Evolutionary conservation across 2,329 filamentous ascomycete species (phyloP).

Genomic region (Beauveria scarabaeidicola): DNA sequence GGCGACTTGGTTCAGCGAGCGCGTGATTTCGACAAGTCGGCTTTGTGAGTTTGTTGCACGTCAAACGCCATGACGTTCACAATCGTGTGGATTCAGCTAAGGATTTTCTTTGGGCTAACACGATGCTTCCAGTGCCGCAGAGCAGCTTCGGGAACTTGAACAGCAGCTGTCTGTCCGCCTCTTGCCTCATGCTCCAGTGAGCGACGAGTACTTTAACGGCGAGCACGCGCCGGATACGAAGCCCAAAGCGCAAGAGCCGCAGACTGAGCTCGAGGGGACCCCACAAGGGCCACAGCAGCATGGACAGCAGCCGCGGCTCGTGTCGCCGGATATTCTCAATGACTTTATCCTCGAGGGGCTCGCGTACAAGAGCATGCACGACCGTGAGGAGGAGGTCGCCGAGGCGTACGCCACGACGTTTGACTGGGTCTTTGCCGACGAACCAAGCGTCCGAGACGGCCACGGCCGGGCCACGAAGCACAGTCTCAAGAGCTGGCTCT

Average conservation of each 20-base stretch:
- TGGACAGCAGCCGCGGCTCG: background rate
- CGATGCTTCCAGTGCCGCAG: background rate
- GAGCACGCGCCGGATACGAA: background rate
- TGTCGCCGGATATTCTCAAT: slow-evolving; percentile 18
- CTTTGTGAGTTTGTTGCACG: background rate
- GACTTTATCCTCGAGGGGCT: slow-evolving; percentile 25
- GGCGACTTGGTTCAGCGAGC: background rate
- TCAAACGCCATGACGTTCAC: background rate
- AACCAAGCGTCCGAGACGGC: background rate
- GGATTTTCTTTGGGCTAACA: background rate
- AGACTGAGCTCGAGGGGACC: background rate
- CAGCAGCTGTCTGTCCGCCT: background rate
- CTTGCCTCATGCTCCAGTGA: background rate
- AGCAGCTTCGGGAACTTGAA: background rate
- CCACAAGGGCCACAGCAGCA: background rate
- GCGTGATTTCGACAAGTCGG: background rate
- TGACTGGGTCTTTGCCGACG: slow-evolving; percentile 27
- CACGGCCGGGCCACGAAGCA: slow-evolving; percentile 4
- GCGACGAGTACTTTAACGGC: slow-evolving; percentile 2
- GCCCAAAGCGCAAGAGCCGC: background rate
- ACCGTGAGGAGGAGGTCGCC: slow-evolving; percentile 23
- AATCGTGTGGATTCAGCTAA: background rate
- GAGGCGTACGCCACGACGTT: slow-evolving; percentile 25
- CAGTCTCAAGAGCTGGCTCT: slow-evolving; percentile 22
- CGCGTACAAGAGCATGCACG: slow-evolving; percentile 24